Percentiles rank a stretch among this genome's conserved stretches.
phyloP scores from a whole-genome alignment of 2,329 filamentous ascomycete genomes.

The Fusarium robinianum region DNA sequence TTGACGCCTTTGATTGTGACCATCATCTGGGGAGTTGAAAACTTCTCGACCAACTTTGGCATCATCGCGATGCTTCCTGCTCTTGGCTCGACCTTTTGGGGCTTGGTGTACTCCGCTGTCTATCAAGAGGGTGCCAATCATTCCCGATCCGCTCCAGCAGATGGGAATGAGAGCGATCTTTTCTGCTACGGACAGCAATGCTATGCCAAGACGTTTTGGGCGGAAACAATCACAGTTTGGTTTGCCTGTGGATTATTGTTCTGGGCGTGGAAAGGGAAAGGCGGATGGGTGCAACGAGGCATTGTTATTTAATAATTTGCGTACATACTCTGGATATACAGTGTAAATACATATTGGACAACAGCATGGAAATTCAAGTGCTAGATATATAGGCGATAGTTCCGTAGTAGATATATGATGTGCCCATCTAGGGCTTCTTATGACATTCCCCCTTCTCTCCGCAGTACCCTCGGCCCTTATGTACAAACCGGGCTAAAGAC shows the following conservation, averaged over 20 bases:
- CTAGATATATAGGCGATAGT: too few relatives aligned
- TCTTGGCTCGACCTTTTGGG: conserved; percentile 86
- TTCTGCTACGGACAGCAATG: conserved; percentile 83
- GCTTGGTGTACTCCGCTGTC: conserved; percentile 80
- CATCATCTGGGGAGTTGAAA: conserved; percentile 98
- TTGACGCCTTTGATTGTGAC: conserved; percentile 89
- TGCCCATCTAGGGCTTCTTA: too few relatives aligned
- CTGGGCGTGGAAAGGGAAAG: conserved; percentile 79
- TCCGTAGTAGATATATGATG: too few relatives aligned
- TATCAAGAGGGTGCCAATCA: conserved; percentile 70
- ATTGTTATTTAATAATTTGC: conserved; percentile 61
- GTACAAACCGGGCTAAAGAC: too few relatives aligned
- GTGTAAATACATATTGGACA: too few relatives aligned
- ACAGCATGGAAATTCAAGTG: too few relatives aligned
- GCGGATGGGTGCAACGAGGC: conserved; percentile 76
- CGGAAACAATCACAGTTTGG: conserved; percentile 80
- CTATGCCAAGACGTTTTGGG: conserved; percentile 84
- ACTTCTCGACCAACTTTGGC: conserved; percentile 98
- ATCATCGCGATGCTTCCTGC: conserved; percentile 93
- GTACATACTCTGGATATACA: too few relatives aligned
- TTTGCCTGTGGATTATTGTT: conserved; percentile 72
- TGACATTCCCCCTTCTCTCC: too few relatives aligned
- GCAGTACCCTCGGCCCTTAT: too few relatives aligned
- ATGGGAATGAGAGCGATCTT: conserved; percentile 49
- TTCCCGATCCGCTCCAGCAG: conserved; percentile 39